Base-by-base conservation (phyloP, 2,329 filamentous ascomycete species). In the Bipolaris bicolor region DNA sequence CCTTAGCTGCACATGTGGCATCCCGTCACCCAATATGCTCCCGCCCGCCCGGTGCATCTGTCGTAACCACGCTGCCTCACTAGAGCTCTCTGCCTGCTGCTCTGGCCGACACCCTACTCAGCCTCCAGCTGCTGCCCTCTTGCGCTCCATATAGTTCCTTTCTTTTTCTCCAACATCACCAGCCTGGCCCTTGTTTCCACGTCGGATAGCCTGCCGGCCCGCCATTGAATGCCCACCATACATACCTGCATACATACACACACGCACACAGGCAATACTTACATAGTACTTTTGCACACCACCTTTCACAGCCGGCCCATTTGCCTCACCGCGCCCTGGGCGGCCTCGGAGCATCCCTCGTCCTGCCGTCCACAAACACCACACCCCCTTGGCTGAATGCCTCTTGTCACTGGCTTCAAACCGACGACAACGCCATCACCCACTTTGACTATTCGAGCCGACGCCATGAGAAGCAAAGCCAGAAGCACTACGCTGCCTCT, bases 381-480 rank as follows among this genome's bases (percentile, higher is more conserved):
- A 33, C 26, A 0, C 20, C n/a, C n/a, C 26, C 24, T 7, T 50
- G 24, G 37, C 37, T 41, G 48, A 13, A 39, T 49, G 46, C 22
- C 31, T 15, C 33, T 49, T 59, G 61, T 59, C 39, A 61, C 57
- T 58, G 53, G 46, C 44, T 24, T 31, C 10, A 24, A 34, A 13
- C 26, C 45, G 56, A 37, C 46, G 16, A 49, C 43, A 47, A 24
- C 57, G 60, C 63, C 57, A 48, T 58, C 41, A 56, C 57, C 49
- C 56, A 51, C 53, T 52, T 44, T 53, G 56, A 52, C 31, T 36
- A 20, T 39, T 44, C 29, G 53, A 53, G 51, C 63, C 65, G 57
- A 36, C 54, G 62, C 66, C 65, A 75, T 75, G 71, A 67, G 54
- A 59, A 68, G 57, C 51, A 73, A 62, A 63, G 55, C 57, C 49